These are phyloP conservation scores for Omphalotus guepiniiformis DNA, from an alignment of 768 basidiomycete genomes.

Conservation along the genomic window DNA sequence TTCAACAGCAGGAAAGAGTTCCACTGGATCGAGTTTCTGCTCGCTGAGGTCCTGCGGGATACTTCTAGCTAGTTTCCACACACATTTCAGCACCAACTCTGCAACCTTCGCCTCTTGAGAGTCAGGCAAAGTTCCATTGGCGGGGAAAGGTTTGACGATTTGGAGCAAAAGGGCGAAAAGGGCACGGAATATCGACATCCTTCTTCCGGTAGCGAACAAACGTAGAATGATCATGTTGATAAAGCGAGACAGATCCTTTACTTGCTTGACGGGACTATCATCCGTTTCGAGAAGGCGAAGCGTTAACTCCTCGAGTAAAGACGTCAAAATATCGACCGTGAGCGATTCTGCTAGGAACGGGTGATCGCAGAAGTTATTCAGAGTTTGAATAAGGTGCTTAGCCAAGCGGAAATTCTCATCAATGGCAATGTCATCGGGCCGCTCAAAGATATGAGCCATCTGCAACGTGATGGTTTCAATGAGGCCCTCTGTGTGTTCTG, in stretches of 20 bases:
- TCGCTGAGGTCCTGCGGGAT: slow-evolving; percentile 89
- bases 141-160: slow-evolving; percentile 81
- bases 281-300: slow-evolving; percentile 91
- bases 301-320: slow-evolving; percentile 89
- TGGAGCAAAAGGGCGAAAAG: slow-evolving; percentile 80
- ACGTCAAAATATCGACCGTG: slow-evolving; percentile 78
- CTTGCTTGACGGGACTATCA: slow-evolving; percentile 74
- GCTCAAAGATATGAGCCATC: slow-evolving; percentile 89
- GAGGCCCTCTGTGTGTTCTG: slow-evolving; percentile 77
- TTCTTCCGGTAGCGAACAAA: slow-evolving; percentile 83
- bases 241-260: slow-evolving; percentile 92
- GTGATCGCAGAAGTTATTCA: slow-evolving; percentile 94
- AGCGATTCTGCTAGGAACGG: slow-evolving; percentile 81
- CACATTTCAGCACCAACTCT: slow-evolving; percentile 91
- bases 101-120: slow-evolving; percentile 86
- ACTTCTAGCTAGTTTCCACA: slow-evolving; percentile 96
- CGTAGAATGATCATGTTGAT: slow-evolving; percentile 98
- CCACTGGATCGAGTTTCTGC: slow-evolving; percentile 75
- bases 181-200: slow-evolving; percentile 86
- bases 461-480: slow-evolving; percentile 88
- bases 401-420: slow-evolving; percentile 89
- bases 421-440: slow-evolving; percentile 64
- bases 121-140: slow-evolving; percentile 63
- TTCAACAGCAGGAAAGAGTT: slow-evolving; percentile 89
- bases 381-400: slow-evolving; percentile 95